phyloP scores from a whole-genome alignment of 495 filamentous ascomycete genomes.

The Haplographium delicatum region DNA sequence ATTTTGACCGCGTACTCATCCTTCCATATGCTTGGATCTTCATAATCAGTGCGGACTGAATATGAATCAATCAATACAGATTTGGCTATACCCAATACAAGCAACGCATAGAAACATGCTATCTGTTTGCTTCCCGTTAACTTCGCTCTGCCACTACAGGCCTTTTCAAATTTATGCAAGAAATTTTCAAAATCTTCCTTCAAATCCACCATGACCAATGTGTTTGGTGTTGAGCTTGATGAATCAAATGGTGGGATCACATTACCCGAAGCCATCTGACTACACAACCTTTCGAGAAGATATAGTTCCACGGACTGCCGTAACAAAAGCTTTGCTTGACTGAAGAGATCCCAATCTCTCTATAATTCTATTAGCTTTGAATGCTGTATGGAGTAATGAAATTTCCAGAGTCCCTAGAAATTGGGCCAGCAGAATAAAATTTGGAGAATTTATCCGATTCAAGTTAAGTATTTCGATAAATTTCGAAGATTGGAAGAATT shows the following conservation, averaged over 20 bases:
- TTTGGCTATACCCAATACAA: slow-evolving; percentile 15
- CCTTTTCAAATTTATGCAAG: slow-evolving; percentile 10
- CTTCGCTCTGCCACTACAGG: slow-evolving; percentile 13
- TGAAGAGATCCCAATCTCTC: slow-evolving; percentile 16
- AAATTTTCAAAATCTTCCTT: slow-evolving; percentile 14
- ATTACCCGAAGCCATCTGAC: slow-evolving; percentile 14
- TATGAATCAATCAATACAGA: slow-evolving; percentile 21
- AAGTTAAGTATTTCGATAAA: neutral
- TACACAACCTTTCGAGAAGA: slow-evolving; percentile 17
- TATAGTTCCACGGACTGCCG: slow-evolving; percentile 21
- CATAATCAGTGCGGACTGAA: slow-evolving; percentile 8
- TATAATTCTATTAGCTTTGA: neutral
- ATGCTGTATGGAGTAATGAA: neutral
- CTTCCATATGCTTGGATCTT: slow-evolving; percentile 9
- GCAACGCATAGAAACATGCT: slow-evolving; percentile 17
- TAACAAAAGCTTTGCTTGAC: slow-evolving; percentile 8
- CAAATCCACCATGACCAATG: slow-evolving; percentile 16
- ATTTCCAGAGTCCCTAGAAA: neutral
- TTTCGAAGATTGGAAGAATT: too few species aligned
- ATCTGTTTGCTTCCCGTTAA: slow-evolving; percentile 13
- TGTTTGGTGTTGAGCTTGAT: slow-evolving; percentile 11
- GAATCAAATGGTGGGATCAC: slow-evolving; percentile 13
- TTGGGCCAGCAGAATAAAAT: neutral
- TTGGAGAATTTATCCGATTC: neutral
- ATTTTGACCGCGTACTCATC: slow-evolving; percentile 8